Evolutionary conservation across 352 stramenopile genomes (phyloP).

Genomic region (Blastocystis sp.): DNA sequence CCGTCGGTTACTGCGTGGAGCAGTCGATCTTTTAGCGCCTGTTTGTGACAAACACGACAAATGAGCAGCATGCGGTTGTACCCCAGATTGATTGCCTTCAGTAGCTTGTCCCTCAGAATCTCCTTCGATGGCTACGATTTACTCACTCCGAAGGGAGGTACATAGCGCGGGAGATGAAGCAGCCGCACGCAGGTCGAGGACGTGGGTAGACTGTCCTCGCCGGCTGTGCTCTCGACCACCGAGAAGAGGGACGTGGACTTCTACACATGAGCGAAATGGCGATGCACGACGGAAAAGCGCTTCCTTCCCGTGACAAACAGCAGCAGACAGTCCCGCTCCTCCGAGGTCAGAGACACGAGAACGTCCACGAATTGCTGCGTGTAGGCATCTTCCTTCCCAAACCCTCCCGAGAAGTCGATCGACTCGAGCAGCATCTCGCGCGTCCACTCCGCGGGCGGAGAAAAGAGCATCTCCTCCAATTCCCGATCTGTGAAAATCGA

Average conservation of each 20-base stretch:
- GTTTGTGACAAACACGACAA: conserved; percentile 52
- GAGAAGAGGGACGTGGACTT: not conserved
- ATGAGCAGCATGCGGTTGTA: conserved; percentile 1
- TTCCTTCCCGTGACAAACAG: conserved; percentile 18
- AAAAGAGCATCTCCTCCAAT: conserved; percentile 25
- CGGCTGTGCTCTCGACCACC: not conserved
- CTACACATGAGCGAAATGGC: not conserved
- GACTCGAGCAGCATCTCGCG: not conserved
- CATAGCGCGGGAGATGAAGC: conserved; percentile 47
- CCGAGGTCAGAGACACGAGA: not conserved
- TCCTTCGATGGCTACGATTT: conserved; percentile 43
- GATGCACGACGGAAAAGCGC: not conserved
- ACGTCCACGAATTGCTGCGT: conserved; percentile 9
- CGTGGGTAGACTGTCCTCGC: conserved; percentile 5
- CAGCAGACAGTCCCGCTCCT: not conserved
- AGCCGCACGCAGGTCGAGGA: conserved; percentile 15
- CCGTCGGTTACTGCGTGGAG: conserved; percentile 27
- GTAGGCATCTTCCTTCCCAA: not conserved
- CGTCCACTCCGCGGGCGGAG: not conserved
- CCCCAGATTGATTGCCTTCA: conserved; percentile 19
- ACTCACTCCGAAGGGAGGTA: not conserved
- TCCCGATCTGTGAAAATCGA: conserved; percentile 33
- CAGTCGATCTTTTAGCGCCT: not conserved
- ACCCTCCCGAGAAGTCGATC: not conserved
- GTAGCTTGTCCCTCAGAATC: conserved; percentile 21